These are phyloP conservation scores for Phyllosticta citribraziliensis DNA, from an alignment of 2,329 filamentous ascomycete genomes.

Conservation along the genomic window DNA sequence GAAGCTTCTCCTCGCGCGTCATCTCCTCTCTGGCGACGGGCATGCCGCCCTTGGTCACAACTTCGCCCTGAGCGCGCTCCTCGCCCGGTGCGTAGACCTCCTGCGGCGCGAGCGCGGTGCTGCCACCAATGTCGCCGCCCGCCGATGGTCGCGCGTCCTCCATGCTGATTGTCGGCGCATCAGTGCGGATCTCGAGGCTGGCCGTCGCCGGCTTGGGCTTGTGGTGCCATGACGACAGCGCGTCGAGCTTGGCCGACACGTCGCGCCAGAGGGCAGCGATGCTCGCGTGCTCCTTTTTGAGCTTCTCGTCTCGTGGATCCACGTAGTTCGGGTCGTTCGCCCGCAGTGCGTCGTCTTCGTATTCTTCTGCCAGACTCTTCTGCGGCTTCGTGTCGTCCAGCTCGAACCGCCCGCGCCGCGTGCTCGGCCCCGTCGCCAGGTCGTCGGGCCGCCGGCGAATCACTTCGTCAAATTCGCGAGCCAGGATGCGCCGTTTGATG, in stretches of 20 bases:
- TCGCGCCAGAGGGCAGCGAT: conserved; percentile 76
- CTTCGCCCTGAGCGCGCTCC: conserved; percentile 56
- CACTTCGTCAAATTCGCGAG: conserved; percentile 87
- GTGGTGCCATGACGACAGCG: conserved; percentile 89
- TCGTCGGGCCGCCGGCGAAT: conserved; percentile 70
- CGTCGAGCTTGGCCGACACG: conserved; percentile 70
- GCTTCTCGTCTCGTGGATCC: conserved; percentile 71
- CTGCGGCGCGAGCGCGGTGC: conserved; percentile 77
- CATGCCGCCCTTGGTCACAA: conserved; percentile 67
- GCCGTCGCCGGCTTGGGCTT: conserved; percentile 76
- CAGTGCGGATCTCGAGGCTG: conserved; percentile 76
- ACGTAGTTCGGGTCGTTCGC: conserved; percentile 70
- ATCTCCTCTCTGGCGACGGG: conserved; percentile 78
- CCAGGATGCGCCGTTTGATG: conserved; percentile 85
- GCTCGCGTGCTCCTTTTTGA: conserved; percentile 72
- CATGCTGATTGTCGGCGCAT: conserved; percentile 86
- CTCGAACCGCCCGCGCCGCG: conserved; percentile 64
- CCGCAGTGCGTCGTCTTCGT: conserved; percentile 85
- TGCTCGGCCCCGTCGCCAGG: conserved; percentile 46
- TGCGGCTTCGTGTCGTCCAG: conserved; percentile 81
- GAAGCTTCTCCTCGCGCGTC: conserved; percentile 72
- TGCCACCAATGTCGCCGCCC: conserved; percentile 59
- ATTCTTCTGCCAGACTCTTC: conserved; percentile 81
- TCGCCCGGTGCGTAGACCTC: conserved; percentile 83
- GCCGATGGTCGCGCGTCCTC: conserved; percentile 88